Evolutionary conservation across 2,329 filamentous ascomycete species (phyloP).

Genomic region (Ophiostoma sp.): DNA sequence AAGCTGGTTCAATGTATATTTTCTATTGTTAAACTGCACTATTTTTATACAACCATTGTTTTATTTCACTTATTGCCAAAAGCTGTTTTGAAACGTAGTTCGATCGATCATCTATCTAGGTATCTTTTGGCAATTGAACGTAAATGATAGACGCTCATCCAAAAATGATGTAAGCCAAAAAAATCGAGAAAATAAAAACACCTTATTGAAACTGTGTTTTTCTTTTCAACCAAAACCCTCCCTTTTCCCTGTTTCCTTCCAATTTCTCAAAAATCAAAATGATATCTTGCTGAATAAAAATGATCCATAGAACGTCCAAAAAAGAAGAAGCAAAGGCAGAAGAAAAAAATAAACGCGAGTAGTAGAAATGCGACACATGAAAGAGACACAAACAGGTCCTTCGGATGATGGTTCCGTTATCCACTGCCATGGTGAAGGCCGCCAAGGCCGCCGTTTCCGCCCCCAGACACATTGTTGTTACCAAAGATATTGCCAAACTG

Average conservation of each 20-base stretch:
- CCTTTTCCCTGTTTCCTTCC: neutral
- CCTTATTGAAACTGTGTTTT: neutral
- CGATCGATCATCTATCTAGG: neutral
- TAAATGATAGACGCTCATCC: neutral
- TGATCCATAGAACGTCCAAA: neutral
- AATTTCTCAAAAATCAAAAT: constrained; percentile 1
- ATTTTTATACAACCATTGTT: neutral
- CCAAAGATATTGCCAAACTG: constrained; percentile 53
- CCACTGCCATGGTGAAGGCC: constrained; percentile 33
- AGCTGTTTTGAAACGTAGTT: neutral
- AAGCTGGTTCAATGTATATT: constrained; percentile 15
- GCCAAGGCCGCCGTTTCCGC: constrained; percentile 36
- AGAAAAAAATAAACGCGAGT: neutral
- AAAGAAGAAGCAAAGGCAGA: neutral
- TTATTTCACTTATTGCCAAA: neutral
- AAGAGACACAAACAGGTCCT: neutral
- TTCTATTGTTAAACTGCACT: neutral
- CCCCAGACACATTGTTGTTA: constrained; percentile 38
- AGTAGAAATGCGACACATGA: neutral
- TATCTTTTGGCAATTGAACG: neutral
- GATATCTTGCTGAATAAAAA: neutral
- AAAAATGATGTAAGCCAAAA: neutral
- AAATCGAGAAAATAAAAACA: neutral
- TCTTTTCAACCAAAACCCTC: neutral
- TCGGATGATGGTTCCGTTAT: neutral